A percentile compares a stretch with the other conserved stretches of the same genome.
Evolutionary conservation across 2,329 filamentous ascomycete species (phyloP).

Genomic region (Ophidiomyces ophidiicola): DNA sequence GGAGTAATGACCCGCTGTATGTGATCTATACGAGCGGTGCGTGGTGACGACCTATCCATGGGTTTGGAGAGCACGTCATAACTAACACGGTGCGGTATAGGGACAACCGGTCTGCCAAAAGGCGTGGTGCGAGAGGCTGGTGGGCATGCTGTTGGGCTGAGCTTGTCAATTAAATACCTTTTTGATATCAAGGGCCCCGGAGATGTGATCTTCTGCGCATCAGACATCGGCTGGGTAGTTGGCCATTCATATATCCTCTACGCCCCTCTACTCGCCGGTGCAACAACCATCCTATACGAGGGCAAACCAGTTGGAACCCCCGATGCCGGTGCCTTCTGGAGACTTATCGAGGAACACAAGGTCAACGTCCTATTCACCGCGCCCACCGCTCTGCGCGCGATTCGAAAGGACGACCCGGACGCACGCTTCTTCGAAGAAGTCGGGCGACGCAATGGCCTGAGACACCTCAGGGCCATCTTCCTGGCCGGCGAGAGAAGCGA

Average conservation of each 20-base stretch:
- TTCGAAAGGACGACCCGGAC: constrained; percentile 71
- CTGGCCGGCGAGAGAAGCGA: constrained; percentile 83
- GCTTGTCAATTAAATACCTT: constrained; percentile 68
- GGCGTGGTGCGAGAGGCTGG: constrained; percentile 72
- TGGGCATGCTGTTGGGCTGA: constrained; percentile 74
- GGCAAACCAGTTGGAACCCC: constrained; percentile 90
- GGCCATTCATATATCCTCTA: constrained; percentile 83
- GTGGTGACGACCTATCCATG: constrained; percentile 7
- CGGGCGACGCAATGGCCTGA: constrained; percentile 59
- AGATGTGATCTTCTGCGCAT: constrained; percentile 68
- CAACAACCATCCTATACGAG: constrained; percentile 78
- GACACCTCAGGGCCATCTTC: constrained; percentile 60
- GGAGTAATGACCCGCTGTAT: constrained; percentile 68
- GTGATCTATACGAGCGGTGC: constrained; percentile 71
- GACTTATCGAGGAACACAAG: constrained; percentile 70
- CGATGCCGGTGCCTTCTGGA: constrained; percentile 78
- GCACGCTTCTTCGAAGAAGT: constrained; percentile 52
- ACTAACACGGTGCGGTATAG: constrained; percentile 22
- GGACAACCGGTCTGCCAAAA: constrained; percentile 72
- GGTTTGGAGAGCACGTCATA: neutral
- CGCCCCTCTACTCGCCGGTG: constrained; percentile 70
- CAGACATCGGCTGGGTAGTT: constrained; percentile 87
- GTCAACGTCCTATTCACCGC: constrained; percentile 79
- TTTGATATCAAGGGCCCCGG: constrained; percentile 74
- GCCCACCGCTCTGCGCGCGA: constrained; percentile 74